Evolutionary conservation across 345 rosid species (phyloP).

Genomic region (Eutrema yunnanense): DNA sequence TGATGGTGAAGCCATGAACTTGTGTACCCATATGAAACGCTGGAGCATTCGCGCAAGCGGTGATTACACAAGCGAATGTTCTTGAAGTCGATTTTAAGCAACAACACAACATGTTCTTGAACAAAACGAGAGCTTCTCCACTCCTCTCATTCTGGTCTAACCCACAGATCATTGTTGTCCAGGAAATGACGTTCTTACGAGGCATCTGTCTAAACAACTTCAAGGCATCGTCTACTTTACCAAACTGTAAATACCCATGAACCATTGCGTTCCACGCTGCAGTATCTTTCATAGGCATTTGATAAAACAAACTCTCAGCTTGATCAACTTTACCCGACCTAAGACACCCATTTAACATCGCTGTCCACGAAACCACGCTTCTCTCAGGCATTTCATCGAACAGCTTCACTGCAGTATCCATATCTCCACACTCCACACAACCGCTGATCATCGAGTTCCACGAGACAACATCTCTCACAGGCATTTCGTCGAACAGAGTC

Average conservation of each 20-base stretch:
- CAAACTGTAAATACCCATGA: constrained; percentile 53
- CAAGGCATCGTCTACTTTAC: constrained; percentile 46
- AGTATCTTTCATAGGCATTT: constrained; percentile 55
- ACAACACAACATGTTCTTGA: constrained; percentile 42
- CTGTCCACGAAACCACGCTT: constrained; percentile 68
- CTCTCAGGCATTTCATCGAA: constrained; percentile 67
- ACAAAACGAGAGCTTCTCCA: constrained; percentile 44
- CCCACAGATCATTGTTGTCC: constrained; percentile 83
- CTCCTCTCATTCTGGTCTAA: constrained; percentile 52
- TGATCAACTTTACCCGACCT: constrained; percentile 42
- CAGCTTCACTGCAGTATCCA: constrained; percentile 35
- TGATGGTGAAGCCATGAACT: constrained; percentile 48
- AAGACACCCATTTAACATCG: constrained; percentile 62
- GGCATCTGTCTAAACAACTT: constrained; percentile 61
- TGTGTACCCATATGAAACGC: constrained; percentile 45
- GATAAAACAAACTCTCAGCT: constrained; percentile 51
- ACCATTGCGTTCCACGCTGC: constrained; percentile 76
- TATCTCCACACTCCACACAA: constrained; percentile 55
- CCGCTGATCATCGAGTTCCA: constrained; percentile 76
- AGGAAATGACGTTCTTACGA: constrained; percentile 53
- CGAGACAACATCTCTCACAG: constrained; percentile 43
- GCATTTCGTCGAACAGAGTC: constrained; percentile 42
- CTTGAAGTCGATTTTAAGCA: constrained; percentile 39
- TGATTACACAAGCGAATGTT: constrained; percentile 51
- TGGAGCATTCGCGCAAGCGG: constrained; percentile 50